Percentiles rank a stretch among this genome's conserved stretches.
Evolutionary conservation across 1,139 yeast species (phyloP).

Genomic region (Saccharomyces hybrid): DNA sequence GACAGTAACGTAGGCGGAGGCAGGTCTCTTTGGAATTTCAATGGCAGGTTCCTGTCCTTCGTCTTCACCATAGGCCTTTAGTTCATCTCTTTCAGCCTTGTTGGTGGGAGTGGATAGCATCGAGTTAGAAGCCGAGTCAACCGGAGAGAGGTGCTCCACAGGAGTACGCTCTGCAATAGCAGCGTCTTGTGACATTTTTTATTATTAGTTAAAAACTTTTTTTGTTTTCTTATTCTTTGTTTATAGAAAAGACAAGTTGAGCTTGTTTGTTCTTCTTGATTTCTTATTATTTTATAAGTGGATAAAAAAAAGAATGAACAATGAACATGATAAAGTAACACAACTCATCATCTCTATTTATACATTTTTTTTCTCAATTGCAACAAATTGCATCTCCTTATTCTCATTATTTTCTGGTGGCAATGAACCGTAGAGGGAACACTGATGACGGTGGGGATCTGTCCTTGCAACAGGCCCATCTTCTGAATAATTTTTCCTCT

Average conservation of each 20-base stretch:
- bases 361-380: neutral
- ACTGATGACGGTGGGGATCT: neutral
- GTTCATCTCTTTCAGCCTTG: slow-evolving; percentile 12
- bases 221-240: neutral
- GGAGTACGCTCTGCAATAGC: slow-evolving; percentile 4
- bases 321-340: neutral
- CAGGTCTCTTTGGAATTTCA: slow-evolving; percentile 23
- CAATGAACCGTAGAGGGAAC: neutral
- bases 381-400: neutral
- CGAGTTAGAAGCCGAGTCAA: slow-evolving; percentile 6
- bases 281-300: neutral
- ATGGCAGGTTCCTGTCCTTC: neutral
- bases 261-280: neutral
- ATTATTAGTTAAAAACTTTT: neutral
- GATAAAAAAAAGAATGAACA: neutral
- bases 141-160: slow-evolving; percentile 4
- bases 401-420: neutral
- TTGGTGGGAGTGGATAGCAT: slow-evolving; percentile 11
- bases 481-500: neutral
- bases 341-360: neutral
- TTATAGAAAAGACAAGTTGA: neutral
- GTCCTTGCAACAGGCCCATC: neutral
- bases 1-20: slow-evolving; percentile 32
- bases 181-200: neutral
- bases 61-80: slow-evolving; percentile 8